phyloP scores from a whole-genome alignment of 1,284 basidiomycete genomes.

The Cryptococcus sp. region DNA sequence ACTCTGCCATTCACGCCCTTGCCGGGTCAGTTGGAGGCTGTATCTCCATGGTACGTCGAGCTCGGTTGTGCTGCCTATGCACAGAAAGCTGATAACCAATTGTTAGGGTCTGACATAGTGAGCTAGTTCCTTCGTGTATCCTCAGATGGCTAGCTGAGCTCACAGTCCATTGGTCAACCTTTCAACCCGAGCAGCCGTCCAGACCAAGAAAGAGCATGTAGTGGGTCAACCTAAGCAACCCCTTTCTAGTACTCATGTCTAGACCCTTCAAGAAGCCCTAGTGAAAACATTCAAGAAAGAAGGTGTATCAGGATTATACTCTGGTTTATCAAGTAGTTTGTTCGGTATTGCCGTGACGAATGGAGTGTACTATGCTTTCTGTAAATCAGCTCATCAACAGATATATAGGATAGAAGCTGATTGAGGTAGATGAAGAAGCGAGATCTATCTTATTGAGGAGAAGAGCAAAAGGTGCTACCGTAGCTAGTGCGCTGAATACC shows the following conservation, averaged over 20 bases:
- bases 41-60: constrained; percentile 71
- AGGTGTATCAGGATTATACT: constrained; percentile 80
- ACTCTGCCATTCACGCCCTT: constrained; percentile 82
- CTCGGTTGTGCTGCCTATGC: constrained; percentile 4
- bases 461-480: constrained; percentile 49
- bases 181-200: constrained; percentile 88
- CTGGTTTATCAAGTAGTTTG: constrained; percentile 78
- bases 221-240: constrained; percentile 19
- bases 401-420: not conserved
- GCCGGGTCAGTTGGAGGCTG: constrained; percentile 90
- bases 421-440: constrained; percentile 49
- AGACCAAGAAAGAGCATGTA: constrained; percentile 60
- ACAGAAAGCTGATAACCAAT: constrained; percentile 1
- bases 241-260: not conserved
- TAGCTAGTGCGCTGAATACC: constrained; percentile 66
- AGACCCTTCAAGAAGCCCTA: constrained; percentile 48
- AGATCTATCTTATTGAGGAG: constrained; percentile 49
- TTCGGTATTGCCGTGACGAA: constrained; percentile 92
- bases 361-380: constrained; percentile 53
- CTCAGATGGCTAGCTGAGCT: constrained; percentile 12
- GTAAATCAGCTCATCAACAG: constrained; percentile 14
- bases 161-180: constrained; percentile 82
- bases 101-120: constrained; percentile 45
- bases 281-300: constrained; percentile 76
- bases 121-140: constrained; percentile 1